phyloP scores from a whole-genome alignment of 371 early-diverging fungal species.

The Mucor ambiguus region DNA sequence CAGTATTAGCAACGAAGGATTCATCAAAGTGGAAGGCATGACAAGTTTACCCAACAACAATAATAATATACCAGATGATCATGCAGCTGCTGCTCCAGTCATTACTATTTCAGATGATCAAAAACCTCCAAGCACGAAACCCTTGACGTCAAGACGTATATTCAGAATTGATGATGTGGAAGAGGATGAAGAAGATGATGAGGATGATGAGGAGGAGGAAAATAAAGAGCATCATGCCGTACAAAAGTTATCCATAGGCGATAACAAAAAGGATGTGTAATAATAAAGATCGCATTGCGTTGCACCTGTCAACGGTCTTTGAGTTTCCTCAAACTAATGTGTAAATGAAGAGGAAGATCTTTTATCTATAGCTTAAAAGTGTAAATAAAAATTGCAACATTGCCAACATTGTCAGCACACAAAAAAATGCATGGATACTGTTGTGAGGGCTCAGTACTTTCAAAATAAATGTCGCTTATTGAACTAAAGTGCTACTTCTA shows the following conservation, averaged over 20 bases:
- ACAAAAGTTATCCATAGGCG: constrained; percentile 11
- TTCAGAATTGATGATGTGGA: constrained; percentile 31
- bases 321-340: too few species aligned
- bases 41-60: constrained; percentile 46
- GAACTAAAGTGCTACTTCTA: too few species aligned
- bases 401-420: too few species aligned
- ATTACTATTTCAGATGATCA: background rate
- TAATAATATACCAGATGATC: constrained; percentile 19
- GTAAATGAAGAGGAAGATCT: too few species aligned
- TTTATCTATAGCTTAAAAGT: too few species aligned
- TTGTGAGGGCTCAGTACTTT: too few species aligned
- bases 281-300: background rate
- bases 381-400: too few species aligned
- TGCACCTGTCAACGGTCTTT: too few species aligned
- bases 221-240: background rate
- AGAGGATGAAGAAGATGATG: constrained; percentile 23
- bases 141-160: constrained; percentile 19
- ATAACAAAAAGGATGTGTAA: constrained; percentile 12
- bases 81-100: background rate
- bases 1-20: constrained; percentile 38
- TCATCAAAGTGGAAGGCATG: constrained; percentile 52
- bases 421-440: too few species aligned
- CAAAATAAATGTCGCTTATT: too few species aligned
- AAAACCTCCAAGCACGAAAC: background rate
- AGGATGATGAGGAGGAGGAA: constrained; percentile 21